Evolutionary conservation across 1,284 basidiomycete genomes (phyloP).

Genomic region (Wolfiporia cocos): DNA sequence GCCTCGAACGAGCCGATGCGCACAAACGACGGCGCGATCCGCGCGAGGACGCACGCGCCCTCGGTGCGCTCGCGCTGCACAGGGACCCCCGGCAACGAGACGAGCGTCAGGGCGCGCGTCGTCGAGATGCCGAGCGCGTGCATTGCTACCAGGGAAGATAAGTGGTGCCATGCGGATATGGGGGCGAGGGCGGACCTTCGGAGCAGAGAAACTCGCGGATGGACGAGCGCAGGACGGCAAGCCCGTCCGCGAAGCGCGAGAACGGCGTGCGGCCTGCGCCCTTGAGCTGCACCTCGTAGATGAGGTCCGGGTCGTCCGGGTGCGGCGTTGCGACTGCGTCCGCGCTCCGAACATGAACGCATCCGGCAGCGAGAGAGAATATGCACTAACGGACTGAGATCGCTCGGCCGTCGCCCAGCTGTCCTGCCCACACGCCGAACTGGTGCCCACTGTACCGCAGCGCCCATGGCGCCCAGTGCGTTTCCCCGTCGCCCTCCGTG

Average conservation of each 20-base stretch:
- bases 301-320: slow-evolving; percentile 46
- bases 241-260: slow-evolving; percentile 85
- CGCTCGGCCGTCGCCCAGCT: slow-evolving; percentile 93
- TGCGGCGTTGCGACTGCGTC: slow-evolving; percentile 69
- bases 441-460: slow-evolving; percentile 89
- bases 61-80: slow-evolving; percentile 83
- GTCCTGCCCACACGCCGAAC: slow-evolving; percentile 94
- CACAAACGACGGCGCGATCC: slow-evolving; percentile 86
- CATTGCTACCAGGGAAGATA: slow-evolving; percentile 52
- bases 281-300: slow-evolving; percentile 89
- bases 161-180: not conserved
- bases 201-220: slow-evolving; percentile 88
- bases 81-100: slow-evolving; percentile 69
- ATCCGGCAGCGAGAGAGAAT: not conserved
- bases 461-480: slow-evolving; percentile 81
- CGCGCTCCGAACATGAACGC: slow-evolving; percentile 1
- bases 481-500: slow-evolving; percentile 27
- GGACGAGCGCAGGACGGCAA: slow-evolving; percentile 89
- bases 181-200: slow-evolving; percentile 51
- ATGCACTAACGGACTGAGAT: slow-evolving; percentile 69
- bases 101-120: slow-evolving; percentile 80
- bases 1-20: slow-evolving; percentile 92
- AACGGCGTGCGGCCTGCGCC: slow-evolving; percentile 94
- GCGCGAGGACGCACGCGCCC: slow-evolving; percentile 75
- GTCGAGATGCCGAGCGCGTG: slow-evolving; percentile 85